Conservation (phyloP, 2,329 filamentous ascomycete species). For the Aureobasidium uvarum region DNA sequence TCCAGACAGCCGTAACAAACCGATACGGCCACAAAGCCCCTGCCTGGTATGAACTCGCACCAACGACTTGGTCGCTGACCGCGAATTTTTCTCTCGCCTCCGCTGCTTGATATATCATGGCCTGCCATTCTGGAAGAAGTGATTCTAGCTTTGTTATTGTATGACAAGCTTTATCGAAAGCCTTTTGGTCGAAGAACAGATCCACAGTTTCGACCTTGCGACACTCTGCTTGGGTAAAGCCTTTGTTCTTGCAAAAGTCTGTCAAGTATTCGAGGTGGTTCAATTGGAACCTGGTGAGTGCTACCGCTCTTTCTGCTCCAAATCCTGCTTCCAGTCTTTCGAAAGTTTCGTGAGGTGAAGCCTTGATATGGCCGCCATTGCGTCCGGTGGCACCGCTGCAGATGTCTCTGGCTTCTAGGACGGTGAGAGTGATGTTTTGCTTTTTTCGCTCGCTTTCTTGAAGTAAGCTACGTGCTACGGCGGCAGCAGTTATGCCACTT, state of each 20-base stretch:
- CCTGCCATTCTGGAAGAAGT: not conserved
- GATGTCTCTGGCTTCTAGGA: slow-evolving; percentile 44
- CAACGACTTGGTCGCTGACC: not conserved
- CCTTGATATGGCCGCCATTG: slow-evolving; percentile 48
- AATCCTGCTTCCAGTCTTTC: not conserved
- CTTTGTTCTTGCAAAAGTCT: not conserved
- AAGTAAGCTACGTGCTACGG: slow-evolving; percentile 36
- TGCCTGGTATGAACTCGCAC: not conserved
- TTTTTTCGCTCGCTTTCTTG: slow-evolving; percentile 31
- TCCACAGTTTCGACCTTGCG: not conserved
- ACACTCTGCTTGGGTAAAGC: not conserved
- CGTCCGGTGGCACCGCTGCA: slow-evolving; percentile 49
- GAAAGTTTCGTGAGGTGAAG: not conserved
- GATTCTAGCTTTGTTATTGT: not conserved
- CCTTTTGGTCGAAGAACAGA: not conserved
- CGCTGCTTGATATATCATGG: not conserved
- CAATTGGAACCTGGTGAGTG: not conserved
- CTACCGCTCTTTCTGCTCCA: not conserved
- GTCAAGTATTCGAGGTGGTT: not conserved
- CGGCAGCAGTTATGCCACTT: slow-evolving; percentile 33
- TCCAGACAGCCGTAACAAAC: slow-evolving; percentile 2
- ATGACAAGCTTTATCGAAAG: not conserved
- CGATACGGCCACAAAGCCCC: slow-evolving; percentile 16
- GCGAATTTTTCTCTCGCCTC: not conserved
- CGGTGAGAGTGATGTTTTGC: slow-evolving; percentile 37